Conservation (phyloP, 345 rosid genomes). For the Cardamine chenopodiifolia region DNA sequence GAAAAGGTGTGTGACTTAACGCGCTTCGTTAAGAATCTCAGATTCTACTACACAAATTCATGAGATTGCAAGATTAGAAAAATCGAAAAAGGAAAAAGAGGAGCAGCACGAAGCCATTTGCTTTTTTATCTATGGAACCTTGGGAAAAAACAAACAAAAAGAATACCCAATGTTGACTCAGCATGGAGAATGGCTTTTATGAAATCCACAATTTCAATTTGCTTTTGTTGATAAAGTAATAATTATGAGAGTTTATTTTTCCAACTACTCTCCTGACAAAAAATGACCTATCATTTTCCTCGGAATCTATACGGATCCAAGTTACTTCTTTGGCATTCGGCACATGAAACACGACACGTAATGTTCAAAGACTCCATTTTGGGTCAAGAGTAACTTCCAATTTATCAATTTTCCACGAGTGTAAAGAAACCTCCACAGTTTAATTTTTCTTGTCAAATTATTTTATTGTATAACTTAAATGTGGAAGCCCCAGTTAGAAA, state of each 20-base stretch:
- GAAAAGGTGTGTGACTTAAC: not conserved
- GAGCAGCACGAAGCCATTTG: constrained; percentile 13
- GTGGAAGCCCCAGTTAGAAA: not conserved
- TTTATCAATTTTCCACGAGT: not conserved
- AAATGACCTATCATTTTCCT: constrained; percentile 1
- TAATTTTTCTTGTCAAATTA: not conserved
- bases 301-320: not conserved
- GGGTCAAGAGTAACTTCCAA: not conserved
- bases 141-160: not conserved
- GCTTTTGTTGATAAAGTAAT: not conserved
- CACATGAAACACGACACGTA: constrained; percentile 4
- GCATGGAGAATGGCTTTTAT: constrained; percentile 5
- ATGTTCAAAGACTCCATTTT: not conserved
- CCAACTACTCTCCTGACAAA: not conserved
- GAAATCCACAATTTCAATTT: not conserved
- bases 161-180: constrained; percentile 25
- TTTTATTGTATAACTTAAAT: not conserved
- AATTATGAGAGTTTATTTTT: not conserved
- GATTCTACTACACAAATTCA: not conserved
- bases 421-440: not conserved
- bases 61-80: not conserved
- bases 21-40: not conserved
- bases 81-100: not conserved
- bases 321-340: not conserved
- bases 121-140: not conserved